These are phyloP conservation scores for Neurospora sp. DNA, from an alignment of 495 filamentous ascomycete genomes.

Conservation along the genomic window DNA sequence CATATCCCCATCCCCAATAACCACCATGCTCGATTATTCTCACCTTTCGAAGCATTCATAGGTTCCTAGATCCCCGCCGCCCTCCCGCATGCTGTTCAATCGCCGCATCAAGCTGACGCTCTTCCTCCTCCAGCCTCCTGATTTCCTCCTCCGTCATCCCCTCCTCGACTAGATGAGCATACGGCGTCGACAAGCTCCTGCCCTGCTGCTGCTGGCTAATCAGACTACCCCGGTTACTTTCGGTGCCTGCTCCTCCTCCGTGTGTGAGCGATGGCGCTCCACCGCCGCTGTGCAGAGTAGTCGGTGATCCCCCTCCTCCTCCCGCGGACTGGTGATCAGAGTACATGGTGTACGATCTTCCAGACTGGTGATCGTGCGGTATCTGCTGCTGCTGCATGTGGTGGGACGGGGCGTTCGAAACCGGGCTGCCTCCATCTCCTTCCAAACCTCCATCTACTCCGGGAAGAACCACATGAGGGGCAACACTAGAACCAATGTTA, in stretches of 20 bases:
- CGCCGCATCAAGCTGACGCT: constrained; percentile 37
- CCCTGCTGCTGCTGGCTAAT: constrained; percentile 4
- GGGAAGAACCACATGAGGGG: background rate
- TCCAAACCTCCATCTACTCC: background rate
- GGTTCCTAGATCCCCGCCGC: background rate
- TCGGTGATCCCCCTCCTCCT: background rate
- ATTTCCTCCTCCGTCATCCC: constrained; percentile 42
- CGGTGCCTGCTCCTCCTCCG: constrained; percentile 5
- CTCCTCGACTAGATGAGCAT: constrained; percentile 39
- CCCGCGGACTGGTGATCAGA: constrained; percentile 18
- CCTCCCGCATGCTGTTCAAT: constrained; percentile 30
- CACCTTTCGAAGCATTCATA: background rate
- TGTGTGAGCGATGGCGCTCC: constrained; percentile 6
- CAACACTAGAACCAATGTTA: background rate
- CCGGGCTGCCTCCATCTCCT: background rate
- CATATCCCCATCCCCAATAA: background rate
- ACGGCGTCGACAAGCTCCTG: constrained; percentile 18
- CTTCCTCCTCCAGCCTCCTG: constrained; percentile 37
- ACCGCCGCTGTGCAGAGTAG: constrained; percentile 1
- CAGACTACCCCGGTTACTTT: background rate
- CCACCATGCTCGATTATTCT: background rate
- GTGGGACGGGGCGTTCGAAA: background rate
- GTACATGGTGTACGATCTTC: constrained; percentile 26
- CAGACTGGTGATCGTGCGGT: constrained; percentile 3
- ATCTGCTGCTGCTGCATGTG: background rate